Evolutionary conservation across 2,329 filamentous ascomycete genomes (phyloP), one percentile per base, ranked within the genome.

Genomic region (Xylariales sp.): DNA sequence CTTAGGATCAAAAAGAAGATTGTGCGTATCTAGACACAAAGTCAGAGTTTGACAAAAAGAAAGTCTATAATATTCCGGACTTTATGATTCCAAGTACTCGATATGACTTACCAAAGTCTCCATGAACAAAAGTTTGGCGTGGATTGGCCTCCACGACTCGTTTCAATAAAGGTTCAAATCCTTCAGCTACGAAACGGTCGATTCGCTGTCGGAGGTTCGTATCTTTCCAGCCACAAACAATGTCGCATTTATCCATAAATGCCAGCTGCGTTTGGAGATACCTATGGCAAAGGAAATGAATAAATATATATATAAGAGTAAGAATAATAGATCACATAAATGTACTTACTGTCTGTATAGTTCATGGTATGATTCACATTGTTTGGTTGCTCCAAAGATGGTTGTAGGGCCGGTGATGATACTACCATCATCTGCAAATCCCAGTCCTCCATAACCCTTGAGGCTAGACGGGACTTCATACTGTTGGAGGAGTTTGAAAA

Each of bases 381-480:
- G 23, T 13, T 27, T 27, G 5, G 24, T 25, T 8, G 23, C 34
- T 4, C 23, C 23, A 11, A 13, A 15, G 16, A 37, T 29, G 2
- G 17, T 6, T 6, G 17, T 37, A 1, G 34, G 23, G 1, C 34
- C 34, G 1, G 14, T 20, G 7, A 29, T 18, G 10, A 37, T 15
- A 4, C 25, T 15, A 4, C 34, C 24, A 12, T 14, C 25, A 4
- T 37, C 18, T 13, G 16, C 24, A 11, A 29, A 37, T 5, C 23
- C n/a, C 23, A 37, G 25, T 15, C 34, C 34, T 4, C 34, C 34
- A 27, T 29, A 37, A 6, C 25, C 34, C 17, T 37, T 28, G 24
- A 37, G 13, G 6, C 10, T 18, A 1, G 23, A 5, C 3, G 34
- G 34, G 1, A 37, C 16, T n/a, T 37, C 16, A 10, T 37, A 37